These are phyloP conservation scores for Tetrapyrgos nigripes DNA, from an alignment of 1,284 basidiomycete genomes.

Conservation along the genomic window DNA sequence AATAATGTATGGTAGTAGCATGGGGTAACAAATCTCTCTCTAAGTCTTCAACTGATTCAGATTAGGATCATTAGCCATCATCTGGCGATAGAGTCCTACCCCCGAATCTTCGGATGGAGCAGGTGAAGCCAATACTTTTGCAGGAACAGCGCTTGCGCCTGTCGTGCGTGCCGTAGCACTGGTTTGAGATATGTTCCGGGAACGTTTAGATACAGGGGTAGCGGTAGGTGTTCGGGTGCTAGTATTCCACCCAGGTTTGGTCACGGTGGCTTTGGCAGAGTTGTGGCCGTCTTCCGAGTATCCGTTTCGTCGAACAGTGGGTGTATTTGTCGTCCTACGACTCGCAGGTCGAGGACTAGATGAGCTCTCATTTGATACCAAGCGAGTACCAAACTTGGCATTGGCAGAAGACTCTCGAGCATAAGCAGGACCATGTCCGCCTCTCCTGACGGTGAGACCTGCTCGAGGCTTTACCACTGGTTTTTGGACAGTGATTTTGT, in stretches of 20 bases:
- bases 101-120: conserved; percentile 86
- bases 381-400: conserved; percentile 82
- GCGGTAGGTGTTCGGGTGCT: conserved; percentile 62
- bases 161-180: conserved; percentile 54
- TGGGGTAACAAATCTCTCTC: too few relatives aligned
- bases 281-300: conserved; percentile 63
- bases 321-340: conserved; percentile 61
- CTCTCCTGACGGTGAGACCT: conserved; percentile 34
- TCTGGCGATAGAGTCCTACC: conserved; percentile 80
- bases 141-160: conserved; percentile 32
- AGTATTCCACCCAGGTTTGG: conserved; percentile 72
- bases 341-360: conserved; percentile 63
- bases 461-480: conserved; percentile 59
- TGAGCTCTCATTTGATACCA: conserved; percentile 60
- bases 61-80: conserved; percentile 72
- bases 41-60: background rate
- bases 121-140: conserved; percentile 69
- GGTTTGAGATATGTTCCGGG: conserved; percentile 75
- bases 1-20: too few relatives aligned
- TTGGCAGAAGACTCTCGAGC: conserved; percentile 83
- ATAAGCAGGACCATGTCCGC: conserved; percentile 64
- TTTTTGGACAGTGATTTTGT: conserved; percentile 85
- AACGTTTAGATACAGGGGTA: conserved; percentile 53
- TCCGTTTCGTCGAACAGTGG: conserved; percentile 46
- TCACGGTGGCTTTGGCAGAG: conserved; percentile 70